These are phyloP conservation scores for Effrenium voratum DNA, from an alignment of 73 alveolate species.

Conservation along the genomic window DNA sequence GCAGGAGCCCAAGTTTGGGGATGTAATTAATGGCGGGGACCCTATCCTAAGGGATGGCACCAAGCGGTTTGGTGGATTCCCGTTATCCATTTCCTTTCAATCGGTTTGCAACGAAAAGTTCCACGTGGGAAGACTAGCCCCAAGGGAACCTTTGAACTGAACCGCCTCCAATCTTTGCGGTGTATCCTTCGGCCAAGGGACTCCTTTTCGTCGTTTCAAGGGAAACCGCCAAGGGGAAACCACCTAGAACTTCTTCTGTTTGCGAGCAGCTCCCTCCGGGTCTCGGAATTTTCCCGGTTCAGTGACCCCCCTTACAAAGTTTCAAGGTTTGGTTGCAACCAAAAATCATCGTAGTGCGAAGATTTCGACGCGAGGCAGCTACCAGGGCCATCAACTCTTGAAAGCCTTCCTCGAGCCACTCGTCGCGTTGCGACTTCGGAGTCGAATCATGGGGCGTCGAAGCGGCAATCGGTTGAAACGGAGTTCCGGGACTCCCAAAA, in stretches of 20 bases:
- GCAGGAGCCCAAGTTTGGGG: too few relatives aligned
- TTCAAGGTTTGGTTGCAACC: too few relatives aligned
- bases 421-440: background rate
- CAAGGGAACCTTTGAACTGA: too few relatives aligned
- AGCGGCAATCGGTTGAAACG: background rate
- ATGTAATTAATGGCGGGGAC: too few relatives aligned
- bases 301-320: background rate
- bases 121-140: too few relatives aligned
- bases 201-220: background rate
- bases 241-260: background rate
- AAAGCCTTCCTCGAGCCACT: background rate
- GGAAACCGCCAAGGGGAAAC: background rate
- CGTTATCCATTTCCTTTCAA: too few relatives aligned
- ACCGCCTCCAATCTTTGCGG: too few relatives aligned
- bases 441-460: background rate
- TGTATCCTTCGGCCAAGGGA: background rate
- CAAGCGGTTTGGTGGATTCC: too few relatives aligned
- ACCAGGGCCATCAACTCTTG: slow-evolving; percentile 51
- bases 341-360: too few relatives aligned
- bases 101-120: too few relatives aligned
- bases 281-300: background rate
- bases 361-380: slow-evolving; percentile 32
- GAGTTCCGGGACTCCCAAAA: background rate
- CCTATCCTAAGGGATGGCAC: too few relatives aligned
- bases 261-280: background rate